phyloP scores from a whole-genome alignment of 257 asterid species.

The Nyctanthes arbortristis region DNA sequence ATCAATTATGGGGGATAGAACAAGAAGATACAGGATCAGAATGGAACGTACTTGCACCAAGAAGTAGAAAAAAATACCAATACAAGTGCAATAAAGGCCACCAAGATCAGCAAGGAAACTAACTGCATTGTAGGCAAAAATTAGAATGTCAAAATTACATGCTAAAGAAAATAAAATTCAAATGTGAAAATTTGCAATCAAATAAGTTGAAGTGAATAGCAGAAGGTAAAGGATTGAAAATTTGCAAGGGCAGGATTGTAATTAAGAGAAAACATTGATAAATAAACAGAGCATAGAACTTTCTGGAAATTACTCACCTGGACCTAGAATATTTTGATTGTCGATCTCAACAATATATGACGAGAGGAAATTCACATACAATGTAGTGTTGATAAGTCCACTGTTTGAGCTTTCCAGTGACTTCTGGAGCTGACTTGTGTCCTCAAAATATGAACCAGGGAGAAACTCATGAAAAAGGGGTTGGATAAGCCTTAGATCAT shows the following conservation, averaged over 20 bases:
- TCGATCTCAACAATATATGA: conserved; percentile 81
- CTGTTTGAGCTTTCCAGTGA: conserved; percentile 64
- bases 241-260: neutral
- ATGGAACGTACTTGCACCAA: conserved; percentile 78
- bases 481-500: conserved; percentile 76
- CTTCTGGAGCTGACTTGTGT: conserved; percentile 58
- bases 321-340: conserved; percentile 68
- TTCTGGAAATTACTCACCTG: conserved; percentile 66
- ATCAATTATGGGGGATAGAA: conserved; percentile 11
- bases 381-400: conserved; percentile 81
- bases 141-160: conserved; percentile 30
- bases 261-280: neutral
- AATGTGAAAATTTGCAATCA: too few species aligned
- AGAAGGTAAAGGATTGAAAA: conserved; percentile 10
- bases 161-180: conserved; percentile 8
- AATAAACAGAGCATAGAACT: neutral
- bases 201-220: too few species aligned
- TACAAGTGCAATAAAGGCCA: conserved; percentile 91
- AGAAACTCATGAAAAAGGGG: conserved; percentile 90
- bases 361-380: conserved; percentile 77
- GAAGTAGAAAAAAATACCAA: conserved; percentile 78
- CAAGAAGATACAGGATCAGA: conserved; percentile 17
- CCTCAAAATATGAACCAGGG: conserved; percentile 78
- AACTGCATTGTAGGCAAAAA: conserved; percentile 79
- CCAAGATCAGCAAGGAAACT: conserved; percentile 98